These are phyloP conservation scores for Termitomyces titanicus DNA, from an alignment of 768 basidiomycete genomes.

Conservation along the genomic window DNA sequence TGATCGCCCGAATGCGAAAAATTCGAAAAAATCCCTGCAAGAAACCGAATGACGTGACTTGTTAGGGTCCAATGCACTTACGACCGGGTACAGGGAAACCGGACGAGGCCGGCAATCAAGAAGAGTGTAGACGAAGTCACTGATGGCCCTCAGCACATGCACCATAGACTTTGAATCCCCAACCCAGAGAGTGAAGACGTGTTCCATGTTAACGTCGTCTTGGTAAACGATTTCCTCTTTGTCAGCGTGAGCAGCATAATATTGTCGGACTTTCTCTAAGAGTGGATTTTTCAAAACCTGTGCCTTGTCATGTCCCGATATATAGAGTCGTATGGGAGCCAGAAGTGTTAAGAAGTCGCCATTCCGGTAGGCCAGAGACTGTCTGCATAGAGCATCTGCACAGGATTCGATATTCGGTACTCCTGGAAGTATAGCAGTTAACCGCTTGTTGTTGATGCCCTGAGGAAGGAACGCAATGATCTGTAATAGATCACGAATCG, in stretches of 20 bases:
- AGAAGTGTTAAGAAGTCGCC: conserved; percentile 9
- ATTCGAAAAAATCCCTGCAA: background rate
- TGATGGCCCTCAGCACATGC: background rate
- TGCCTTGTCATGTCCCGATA: background rate
- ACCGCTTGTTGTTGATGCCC: background rate
- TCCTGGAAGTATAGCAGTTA: conserved; percentile 1
- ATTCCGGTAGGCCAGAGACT: conserved; percentile 7
- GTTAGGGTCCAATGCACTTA: background rate
- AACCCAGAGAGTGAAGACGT: conserved; percentile 1
- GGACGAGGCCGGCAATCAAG: background rate
- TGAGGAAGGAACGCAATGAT: conserved; percentile 11
- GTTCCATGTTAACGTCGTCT: conserved; percentile 8
- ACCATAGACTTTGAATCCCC: background rate
- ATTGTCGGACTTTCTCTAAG: background rate
- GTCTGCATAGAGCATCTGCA: conserved; percentile 5
- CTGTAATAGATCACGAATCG: conserved; percentile 1
- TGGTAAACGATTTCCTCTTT: background rate
- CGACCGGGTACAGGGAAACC: background rate
- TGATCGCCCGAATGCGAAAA: background rate
- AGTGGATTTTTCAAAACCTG: background rate
- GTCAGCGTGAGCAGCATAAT: background rate
- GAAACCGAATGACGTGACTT: background rate
- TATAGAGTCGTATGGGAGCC: conserved; percentile 13
- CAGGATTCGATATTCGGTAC: background rate
- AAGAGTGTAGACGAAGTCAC: background rate